Conservation (phyloP, 2,329 filamentous ascomycete species). For the Fusarium sp. region DNA sequence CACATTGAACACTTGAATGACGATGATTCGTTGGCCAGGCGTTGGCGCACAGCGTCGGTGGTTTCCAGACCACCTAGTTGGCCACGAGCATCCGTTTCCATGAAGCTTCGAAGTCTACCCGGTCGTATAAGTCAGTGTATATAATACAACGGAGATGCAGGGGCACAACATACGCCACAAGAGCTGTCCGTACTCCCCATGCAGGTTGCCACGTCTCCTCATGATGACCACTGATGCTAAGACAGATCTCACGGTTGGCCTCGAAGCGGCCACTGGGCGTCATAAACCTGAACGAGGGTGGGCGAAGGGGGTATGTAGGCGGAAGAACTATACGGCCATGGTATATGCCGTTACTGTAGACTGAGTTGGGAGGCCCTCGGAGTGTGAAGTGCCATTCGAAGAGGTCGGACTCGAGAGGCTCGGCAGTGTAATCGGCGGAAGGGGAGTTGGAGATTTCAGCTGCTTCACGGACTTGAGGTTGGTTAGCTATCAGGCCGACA, state of each 20-base stretch:
- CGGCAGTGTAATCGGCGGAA: conserved; percentile 87
- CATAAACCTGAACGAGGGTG: conserved; percentile 94
- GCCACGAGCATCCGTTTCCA: conserved; percentile 90
- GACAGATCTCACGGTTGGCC: conserved; percentile 95
- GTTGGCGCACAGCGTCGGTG: conserved; percentile 74
- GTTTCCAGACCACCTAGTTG: conserved; percentile 93
- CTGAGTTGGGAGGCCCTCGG: conserved; percentile 86
- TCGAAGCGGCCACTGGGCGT: conserved; percentile 95
- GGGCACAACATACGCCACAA: conserved; percentile 70
- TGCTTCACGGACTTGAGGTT: conserved; percentile 82
- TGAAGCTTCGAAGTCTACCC: conserved; percentile 81
- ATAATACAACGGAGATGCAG: fast-evolving
- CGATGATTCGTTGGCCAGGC: conserved; percentile 77
- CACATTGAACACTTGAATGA: conserved; percentile 80
- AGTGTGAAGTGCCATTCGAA: conserved; percentile 99
- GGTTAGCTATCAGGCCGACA: background rate
- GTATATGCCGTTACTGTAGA: conserved; percentile 87
- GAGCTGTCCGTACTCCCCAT: conserved; percentile 93
- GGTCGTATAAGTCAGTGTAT: conserved; percentile 15
- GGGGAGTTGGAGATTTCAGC: conserved; percentile 85
- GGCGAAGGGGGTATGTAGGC: conserved; percentile 89
- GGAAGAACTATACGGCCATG: conserved; percentile 96
- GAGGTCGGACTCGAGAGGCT: conserved; percentile 88
- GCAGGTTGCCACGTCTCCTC: conserved; percentile 99
- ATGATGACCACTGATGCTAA: conserved; percentile 94